These are phyloP conservation scores for Arachnomyces sp. DNA, from an alignment of 2,329 filamentous ascomycete genomes.

Conservation along the genomic window DNA sequence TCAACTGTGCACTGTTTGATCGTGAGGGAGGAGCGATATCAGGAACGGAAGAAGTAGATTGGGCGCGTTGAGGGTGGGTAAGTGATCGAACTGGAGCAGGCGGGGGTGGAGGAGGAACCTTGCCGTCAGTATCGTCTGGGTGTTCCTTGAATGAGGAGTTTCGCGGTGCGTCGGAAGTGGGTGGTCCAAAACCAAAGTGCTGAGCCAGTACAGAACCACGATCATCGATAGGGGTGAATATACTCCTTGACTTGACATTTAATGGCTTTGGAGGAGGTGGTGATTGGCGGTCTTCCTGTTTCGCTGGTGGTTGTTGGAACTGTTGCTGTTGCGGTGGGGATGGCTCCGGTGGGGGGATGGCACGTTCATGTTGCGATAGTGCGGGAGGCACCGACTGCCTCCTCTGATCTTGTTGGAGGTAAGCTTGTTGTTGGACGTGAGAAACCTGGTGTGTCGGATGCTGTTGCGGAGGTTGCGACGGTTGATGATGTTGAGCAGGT, in stretches of 20 bases:
- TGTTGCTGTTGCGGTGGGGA: slow-evolving; percentile 49
- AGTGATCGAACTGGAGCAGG: slow-evolving; percentile 45
- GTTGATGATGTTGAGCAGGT: slow-evolving; percentile 32
- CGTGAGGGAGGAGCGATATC: slow-evolving; percentile 67
- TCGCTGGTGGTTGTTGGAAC: slow-evolving; percentile 41
- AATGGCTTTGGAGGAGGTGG: slow-evolving; percentile 54
- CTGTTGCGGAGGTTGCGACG: slow-evolving; percentile 23
- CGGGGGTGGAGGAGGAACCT: slow-evolving; percentile 50
- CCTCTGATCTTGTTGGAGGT: slow-evolving; percentile 70
- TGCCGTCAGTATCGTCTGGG: slow-evolving; percentile 56
- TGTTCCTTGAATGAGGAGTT: slow-evolving; percentile 31
- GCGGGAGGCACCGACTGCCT: slow-evolving; percentile 65
- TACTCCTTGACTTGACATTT: slow-evolving; percentile 69
- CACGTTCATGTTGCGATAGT: slow-evolving; percentile 53
- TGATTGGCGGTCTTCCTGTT: slow-evolving; percentile 36
- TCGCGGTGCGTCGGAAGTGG: slow-evolving; percentile 41
- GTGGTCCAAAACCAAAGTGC: slow-evolving; percentile 62
- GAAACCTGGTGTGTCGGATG: slow-evolving; percentile 35
- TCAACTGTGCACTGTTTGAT: slow-evolving; percentile 63
- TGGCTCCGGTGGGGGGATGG: slow-evolving; percentile 43
- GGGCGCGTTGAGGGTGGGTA: slow-evolving; percentile 34
- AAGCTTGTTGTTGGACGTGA: slow-evolving; percentile 49
- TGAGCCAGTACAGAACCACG: slow-evolving; percentile 80
- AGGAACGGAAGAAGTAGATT: slow-evolving; percentile 56
- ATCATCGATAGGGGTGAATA: slow-evolving; percentile 96